Percentiles rank a stretch among this genome's conserved stretches.
Conservation (phyloP, 768 basidiomycete species). For the Mycena maculata region DNA sequence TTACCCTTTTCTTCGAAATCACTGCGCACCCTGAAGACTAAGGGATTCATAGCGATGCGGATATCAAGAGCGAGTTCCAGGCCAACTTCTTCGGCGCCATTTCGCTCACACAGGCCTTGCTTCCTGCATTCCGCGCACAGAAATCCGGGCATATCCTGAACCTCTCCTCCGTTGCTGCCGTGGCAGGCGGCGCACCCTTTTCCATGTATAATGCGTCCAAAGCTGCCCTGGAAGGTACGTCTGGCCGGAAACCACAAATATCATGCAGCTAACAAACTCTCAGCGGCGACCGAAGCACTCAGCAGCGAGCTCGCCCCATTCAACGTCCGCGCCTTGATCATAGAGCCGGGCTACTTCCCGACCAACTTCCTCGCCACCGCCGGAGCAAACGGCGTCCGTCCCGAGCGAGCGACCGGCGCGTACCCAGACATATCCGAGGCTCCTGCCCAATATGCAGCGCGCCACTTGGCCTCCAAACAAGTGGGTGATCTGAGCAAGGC, state of each 20-base stretch:
- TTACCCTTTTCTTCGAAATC: background rate
- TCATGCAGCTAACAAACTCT: background rate
- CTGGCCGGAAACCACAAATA: no score
- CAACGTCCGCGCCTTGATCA: conserved; percentile 37
- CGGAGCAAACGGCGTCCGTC: conserved; percentile 1
- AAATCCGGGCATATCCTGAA: conserved; percentile 42
- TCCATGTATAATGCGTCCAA: conserved; percentile 42
- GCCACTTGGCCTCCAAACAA: conserved; percentile 21
- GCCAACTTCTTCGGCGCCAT: conserved; percentile 42
- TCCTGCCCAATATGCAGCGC: conserved; percentile 9
- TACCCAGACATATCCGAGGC: conserved; percentile 38
- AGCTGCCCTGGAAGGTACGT: conserved; percentile 39
- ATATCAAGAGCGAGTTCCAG: conserved; percentile 41
- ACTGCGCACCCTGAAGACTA: background rate
- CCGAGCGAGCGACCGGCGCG: conserved; percentile 11
- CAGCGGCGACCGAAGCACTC: conserved; percentile 39
- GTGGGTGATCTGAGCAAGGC: conserved; percentile 41
- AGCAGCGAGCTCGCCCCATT: conserved; percentile 41
- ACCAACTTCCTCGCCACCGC: conserved; percentile 37
- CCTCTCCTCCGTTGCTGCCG: conserved; percentile 38
- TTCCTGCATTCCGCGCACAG: conserved; percentile 40
- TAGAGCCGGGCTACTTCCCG: conserved; percentile 45
- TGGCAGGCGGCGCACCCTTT: conserved; percentile 33
- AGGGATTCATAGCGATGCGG: conserved; percentile 11
- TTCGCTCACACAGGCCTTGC: conserved; percentile 41